Evolutionary conservation across 768 basidiomycete species (phyloP).

Genomic region (Suillus ampliporus): DNA sequence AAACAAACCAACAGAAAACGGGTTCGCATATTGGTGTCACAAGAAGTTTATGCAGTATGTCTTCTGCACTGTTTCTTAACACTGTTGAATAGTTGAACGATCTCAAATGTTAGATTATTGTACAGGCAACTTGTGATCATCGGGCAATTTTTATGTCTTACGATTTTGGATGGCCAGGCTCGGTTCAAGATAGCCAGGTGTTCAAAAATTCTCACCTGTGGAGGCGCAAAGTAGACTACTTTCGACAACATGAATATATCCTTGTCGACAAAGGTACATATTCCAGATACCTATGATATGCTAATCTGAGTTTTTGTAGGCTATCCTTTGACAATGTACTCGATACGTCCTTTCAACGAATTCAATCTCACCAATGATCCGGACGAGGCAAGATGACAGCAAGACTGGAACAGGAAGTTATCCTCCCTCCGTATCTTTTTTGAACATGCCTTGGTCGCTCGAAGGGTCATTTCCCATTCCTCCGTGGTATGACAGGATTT

Average conservation of each 20-base stretch:
- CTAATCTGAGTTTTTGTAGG: too few species aligned
- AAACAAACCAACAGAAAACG: conserved; percentile 20
- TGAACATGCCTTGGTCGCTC: too few species aligned
- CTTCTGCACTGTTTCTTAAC: neutral
- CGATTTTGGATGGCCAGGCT: conserved; percentile 32
- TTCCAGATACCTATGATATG: too few species aligned
- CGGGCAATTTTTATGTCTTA: conserved; percentile 19
- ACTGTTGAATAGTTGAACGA: too few species aligned
- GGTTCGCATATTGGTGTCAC: conserved; percentile 20
- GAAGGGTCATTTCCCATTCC: too few species aligned
- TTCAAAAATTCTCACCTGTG: conserved; percentile 28
- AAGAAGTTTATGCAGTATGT: conserved; percentile 29
- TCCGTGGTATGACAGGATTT: too few species aligned
- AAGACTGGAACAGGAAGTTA: too few species aligned
- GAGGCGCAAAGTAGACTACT: conserved; percentile 15
- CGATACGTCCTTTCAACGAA: too few species aligned
- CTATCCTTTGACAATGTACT: too few species aligned
- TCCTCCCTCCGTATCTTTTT: too few species aligned
- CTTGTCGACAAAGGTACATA: conserved; percentile 22
- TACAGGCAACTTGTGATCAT: conserved; percentile 30
- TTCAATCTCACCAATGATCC: too few species aligned
- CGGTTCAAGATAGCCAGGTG: conserved; percentile 21
- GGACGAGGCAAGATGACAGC: too few species aligned
- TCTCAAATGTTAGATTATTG: conserved; percentile 15
- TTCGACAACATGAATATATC: conserved; percentile 21